Evolutionary conservation across 1,284 basidiomycete genomes (phyloP).

Genomic region (Veloporphyrellus conicus): DNA sequence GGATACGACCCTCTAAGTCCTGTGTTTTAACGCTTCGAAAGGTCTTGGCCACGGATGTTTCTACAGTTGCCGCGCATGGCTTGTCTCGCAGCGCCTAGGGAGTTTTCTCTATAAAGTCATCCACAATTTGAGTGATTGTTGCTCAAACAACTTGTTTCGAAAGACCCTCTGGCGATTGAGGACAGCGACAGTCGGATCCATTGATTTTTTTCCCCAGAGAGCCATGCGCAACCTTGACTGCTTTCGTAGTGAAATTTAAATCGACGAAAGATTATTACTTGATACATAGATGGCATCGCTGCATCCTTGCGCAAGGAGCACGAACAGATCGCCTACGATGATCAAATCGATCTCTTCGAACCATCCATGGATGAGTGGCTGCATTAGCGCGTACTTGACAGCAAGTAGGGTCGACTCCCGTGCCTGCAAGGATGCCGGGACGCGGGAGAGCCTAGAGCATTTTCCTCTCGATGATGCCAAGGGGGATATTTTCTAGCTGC

Average conservation of each 20-base stretch:
- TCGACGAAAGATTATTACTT: conserved; percentile 10
- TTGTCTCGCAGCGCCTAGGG: conserved; percentile 9
- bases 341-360: conserved; percentile 22
- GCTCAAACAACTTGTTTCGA: neutral
- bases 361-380: conserved; percentile 13
- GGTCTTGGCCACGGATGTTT: neutral
- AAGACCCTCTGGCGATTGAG: neutral
- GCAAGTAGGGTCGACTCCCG: conserved; percentile 13
- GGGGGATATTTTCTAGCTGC: conserved; percentile 12
- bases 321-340: conserved; percentile 17
- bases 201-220: neutral
- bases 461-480: conserved; percentile 18
- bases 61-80: conserved; percentile 14
- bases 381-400: conserved; percentile 14
- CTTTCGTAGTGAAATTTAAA: conserved; percentile 17
- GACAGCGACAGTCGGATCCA: conserved; percentile 3
- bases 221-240: conserved; percentile 5
- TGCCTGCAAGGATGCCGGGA: conserved; percentile 12
- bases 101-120: conserved; percentile 9
- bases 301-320: conserved; percentile 19
- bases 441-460: conserved; percentile 9
- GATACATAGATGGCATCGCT: conserved; percentile 10
- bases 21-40: neutral
- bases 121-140: conserved; percentile 14
- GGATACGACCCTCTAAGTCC: conserved; percentile 1